phyloP scores from a whole-genome alignment of 2,329 filamentous ascomycete species.

The Aspergillus uvarum region DNA sequence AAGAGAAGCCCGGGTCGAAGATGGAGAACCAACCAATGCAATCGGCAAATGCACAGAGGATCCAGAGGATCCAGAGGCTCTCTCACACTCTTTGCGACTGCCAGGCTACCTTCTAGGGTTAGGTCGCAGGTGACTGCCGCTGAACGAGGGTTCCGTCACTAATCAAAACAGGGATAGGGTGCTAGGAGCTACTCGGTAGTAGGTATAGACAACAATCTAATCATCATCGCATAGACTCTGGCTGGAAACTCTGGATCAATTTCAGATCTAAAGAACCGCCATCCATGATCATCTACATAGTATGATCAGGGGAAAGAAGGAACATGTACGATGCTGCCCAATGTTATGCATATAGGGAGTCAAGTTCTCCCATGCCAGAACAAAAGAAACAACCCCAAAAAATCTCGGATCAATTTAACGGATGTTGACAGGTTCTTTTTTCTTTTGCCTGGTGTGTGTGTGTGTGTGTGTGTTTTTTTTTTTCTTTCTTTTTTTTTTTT shows the following conservation, averaged over 20 bases:
- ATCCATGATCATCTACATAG: background rate
- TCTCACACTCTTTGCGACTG: background rate
- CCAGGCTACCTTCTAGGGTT: background rate
- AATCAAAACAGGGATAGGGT: background rate
- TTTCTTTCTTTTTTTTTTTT: background rate
- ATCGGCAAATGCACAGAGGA: background rate
- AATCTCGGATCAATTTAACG: slow-evolving; percentile 1
- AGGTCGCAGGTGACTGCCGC: background rate
- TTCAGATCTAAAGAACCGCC: background rate
- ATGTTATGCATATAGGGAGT: slow-evolving; percentile 7
- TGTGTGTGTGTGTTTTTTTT: background rate
- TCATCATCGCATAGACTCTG: background rate
- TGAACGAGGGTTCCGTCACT: background rate
- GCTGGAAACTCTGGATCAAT: background rate
- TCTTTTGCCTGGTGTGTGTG: slow-evolving; percentile 1
- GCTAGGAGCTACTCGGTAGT: too few relatives aligned
- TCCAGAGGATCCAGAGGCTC: background rate
- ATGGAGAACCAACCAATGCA: slow-evolving; percentile 4
- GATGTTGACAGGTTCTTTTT: background rate
- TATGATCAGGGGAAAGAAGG: background rate
- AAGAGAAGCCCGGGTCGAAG: slow-evolving; percentile 4
- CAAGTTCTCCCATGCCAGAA: background rate
- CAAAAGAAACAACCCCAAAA: background rate
- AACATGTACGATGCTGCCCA: slow-evolving; percentile 8
- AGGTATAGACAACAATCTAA: background rate